phyloP scores from a whole-genome alignment of 2,329 filamentous ascomycete genomes.

The Alternaria panax region DNA sequence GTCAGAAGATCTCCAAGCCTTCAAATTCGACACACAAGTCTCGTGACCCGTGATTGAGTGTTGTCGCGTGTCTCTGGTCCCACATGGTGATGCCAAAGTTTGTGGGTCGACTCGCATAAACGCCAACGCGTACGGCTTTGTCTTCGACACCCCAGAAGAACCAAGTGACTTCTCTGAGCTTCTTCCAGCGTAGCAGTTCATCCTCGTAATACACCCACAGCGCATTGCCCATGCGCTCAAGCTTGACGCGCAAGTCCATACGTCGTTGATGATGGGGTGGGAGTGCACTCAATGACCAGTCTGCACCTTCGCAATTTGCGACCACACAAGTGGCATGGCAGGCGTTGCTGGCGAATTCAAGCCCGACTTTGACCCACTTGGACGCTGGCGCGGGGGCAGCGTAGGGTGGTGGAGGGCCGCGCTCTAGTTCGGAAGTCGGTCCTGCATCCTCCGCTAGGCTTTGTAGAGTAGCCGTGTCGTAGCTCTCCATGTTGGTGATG shows the following conservation, averaged over 20 bases:
- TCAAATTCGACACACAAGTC: conserved; percentile 53
- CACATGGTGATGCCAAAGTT: conserved; percentile 53
- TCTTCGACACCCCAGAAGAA: conserved; percentile 68
- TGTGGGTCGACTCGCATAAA: conserved; percentile 65
- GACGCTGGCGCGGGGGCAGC: conserved; percentile 52
- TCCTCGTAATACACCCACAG: conserved; percentile 66
- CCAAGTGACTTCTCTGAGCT: conserved; percentile 66
- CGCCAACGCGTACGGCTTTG: conserved; percentile 65
- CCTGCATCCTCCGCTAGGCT: conserved; percentile 20
- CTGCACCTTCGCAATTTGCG: conserved; percentile 64
- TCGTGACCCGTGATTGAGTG: conserved; percentile 34
- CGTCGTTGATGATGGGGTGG: conserved; percentile 52
- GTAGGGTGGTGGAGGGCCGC: conserved; percentile 46
- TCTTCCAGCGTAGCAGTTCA: conserved; percentile 59
- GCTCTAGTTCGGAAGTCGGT: conserved; percentile 27
- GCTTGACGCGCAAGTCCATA: conserved; percentile 62
- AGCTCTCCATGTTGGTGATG: conserved; percentile 12
- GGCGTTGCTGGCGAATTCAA: conserved; percentile 63
- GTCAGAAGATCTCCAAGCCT: conserved; percentile 50
- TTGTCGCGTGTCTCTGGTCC: conserved; percentile 41
- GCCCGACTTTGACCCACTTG: conserved; percentile 68
- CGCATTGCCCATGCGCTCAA: conserved; percentile 63
- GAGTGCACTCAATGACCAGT: conserved; percentile 64
- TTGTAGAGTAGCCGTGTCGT: conserved; percentile 13
- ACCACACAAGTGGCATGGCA: conserved; percentile 65